Base-by-base conservation (phyloP, 805 yeast species). In the Metschnikowia dekortorum region DNA sequence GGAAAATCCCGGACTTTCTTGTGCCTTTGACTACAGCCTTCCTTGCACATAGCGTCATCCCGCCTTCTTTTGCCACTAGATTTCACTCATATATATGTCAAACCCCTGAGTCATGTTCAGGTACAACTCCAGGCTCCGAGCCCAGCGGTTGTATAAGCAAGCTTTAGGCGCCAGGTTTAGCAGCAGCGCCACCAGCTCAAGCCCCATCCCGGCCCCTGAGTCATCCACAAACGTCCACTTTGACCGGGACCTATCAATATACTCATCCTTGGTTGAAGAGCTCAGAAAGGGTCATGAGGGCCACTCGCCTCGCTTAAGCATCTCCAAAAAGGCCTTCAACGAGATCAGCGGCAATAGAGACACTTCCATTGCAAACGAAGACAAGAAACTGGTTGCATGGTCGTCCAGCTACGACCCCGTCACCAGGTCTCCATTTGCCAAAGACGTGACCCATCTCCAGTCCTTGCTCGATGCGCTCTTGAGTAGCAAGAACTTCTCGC, bases 381-480 rank as follows among this genome's bases (percentile, higher is more conserved):
- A 55, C 6, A 50, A 44, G 8, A 51, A 51, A 7, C 56, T 54
- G 13, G 45, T 58, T n/a, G 45, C 73, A 6, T 72, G 77, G 76
- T 62, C 72, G n/a, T 71, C 76, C 0, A 64, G 61, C 40, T 68
- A 70, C 53, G 78, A 73, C 49, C 67, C 71, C 0, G 77, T 71
- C 10, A 57, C 70, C 29, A 58, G 78, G 44, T 67, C 74, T 5
- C 76, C 76, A 0, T 71, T 64, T 63, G 76, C 85, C 6, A 79
- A 78, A 61, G 85, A 82, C 54, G 78, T 80, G n/a, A 71, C 75
- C 47, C 85, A 85, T 58, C 72, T 85, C 16, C 89, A 91, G 83
- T 80, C 91, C 2, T 67, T 89, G 34, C 73, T 89, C 38, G 96
- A 89, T 58, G 92, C 94, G 0, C 84, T 91, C 56, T 61, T 89